phyloP scores from a whole-genome alignment of 1,284 basidiomycete species.

The Sparassis latifolia region DNA sequence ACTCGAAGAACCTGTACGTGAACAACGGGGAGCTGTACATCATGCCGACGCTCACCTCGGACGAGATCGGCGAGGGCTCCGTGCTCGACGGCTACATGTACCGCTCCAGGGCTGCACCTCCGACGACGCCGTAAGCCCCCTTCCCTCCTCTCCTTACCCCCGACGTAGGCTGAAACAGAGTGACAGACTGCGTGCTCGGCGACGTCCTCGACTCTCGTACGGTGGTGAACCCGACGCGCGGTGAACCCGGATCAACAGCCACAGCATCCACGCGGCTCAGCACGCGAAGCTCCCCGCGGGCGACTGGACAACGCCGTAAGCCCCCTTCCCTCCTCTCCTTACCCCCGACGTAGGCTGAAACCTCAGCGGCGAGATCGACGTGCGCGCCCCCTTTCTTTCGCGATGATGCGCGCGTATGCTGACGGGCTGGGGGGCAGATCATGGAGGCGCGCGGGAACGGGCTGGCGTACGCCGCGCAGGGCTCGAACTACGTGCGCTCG shows the following conservation, averaged over 20 bases:
- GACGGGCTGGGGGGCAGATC: constrained; percentile 34
- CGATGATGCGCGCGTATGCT: background rate
- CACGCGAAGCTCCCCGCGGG: constrained; percentile 35
- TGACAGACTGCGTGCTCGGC: constrained; percentile 35
- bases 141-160: background rate
- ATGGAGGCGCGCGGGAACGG: constrained; percentile 69
- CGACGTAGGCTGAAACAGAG: background rate
- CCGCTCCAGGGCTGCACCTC: constrained; percentile 62
- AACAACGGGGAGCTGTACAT: constrained; percentile 69
- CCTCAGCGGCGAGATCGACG: constrained; percentile 72
- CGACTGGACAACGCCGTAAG: too few species aligned
- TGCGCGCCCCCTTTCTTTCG: constrained; percentile 19
- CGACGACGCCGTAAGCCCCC: constrained; percentile 20
- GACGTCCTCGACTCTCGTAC: constrained; percentile 30
- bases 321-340: too few species aligned
- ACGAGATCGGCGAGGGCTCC: constrained; percentile 46
- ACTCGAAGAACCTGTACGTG: constrained; percentile 62
- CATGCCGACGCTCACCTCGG: constrained; percentile 74
- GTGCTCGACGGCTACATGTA: constrained; percentile 61
- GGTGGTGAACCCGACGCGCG: constrained; percentile 76
- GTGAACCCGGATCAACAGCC: constrained; percentile 47
- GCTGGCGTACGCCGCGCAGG: constrained; percentile 54
- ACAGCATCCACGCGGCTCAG: too few species aligned
- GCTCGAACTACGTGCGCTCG: constrained; percentile 66
- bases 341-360: too few species aligned